Base-by-base conservation (phyloP, 2,329 filamentous ascomycete genomes). In the Aspergillus brasiliensis region DNA sequence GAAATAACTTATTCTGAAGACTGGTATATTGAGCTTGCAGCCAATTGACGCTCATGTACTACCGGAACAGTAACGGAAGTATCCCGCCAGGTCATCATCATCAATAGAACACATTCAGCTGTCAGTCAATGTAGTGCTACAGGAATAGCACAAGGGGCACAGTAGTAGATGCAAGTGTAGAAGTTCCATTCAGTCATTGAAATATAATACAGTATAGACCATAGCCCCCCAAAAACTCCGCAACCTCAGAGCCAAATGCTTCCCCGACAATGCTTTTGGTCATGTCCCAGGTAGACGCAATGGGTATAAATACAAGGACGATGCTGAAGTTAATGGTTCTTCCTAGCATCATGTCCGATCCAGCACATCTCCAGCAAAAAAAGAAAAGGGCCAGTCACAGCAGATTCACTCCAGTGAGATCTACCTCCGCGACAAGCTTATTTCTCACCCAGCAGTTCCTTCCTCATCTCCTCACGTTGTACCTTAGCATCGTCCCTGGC, bases 401-500 rank as follows among this genome's bases (percentile, higher is more conserved):
- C 25, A n/a, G 2, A 2, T 15, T 28, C n/a, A 19, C 6, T 19
- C 17, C 17, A 3, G 27, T 46, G 17, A 25, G 46, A 11, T n/a
- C 15, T 7, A 34, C 19, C 7, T 4, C 11, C 23, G 31, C 27
- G 21, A 34, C 52, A 13, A 19, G 38, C 13, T 34, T 34, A 60
- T 47, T 57, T 60, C 37, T 59, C 60, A 17, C 74, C 75, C 54
- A 73, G 59, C 59, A 78, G 59, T 58, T 78, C 75, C 66, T 75
- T 75, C 31, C 74, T 69, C 74, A 78, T 78, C 59, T 75, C 73
- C 52, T 77, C 75, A 10, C 69, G 66, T 62, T 77, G 75, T 63
- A 64, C 63, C 59, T 61, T 63, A 3, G 71, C 67, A 37, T 77
- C 72, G 17, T 76, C 74, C 62, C 73, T 72, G 1, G 63, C 67